A percentile compares a stretch with the other conserved stretches of the same genome.
Conservation (phyloP, 2,329 filamentous ascomycete species). For the Dactylellina haptotyla region DNA sequence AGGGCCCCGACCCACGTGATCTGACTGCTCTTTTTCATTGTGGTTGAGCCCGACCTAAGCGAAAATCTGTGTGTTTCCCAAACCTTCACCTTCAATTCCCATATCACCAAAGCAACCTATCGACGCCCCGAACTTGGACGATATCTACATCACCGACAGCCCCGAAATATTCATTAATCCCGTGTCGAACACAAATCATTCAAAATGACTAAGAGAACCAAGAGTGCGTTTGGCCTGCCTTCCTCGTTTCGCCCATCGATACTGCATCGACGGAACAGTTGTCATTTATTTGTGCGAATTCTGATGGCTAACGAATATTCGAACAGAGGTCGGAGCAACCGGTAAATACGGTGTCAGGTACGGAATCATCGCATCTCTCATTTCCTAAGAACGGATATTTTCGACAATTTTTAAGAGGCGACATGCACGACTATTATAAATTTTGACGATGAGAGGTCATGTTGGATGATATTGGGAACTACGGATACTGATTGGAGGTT, state of each 20-base stretch:
- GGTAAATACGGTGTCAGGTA: slow-evolving; percentile 98
- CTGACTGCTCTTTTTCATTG: slow-evolving; percentile 51
- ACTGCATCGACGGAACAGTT: too few species aligned
- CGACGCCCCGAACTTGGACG: slow-evolving; percentile 17
- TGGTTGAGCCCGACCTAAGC: slow-evolving; percentile 36
- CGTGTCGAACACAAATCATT: slow-evolving; percentile 60
- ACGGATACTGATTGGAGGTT: slow-evolving; percentile 36
- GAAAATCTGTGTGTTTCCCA: slow-evolving; percentile 48
- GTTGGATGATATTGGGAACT: slow-evolving; percentile 19
- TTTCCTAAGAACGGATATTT: slow-evolving; percentile 6
- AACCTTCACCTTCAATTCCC: slow-evolving; percentile 30
- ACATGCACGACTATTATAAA: too few species aligned
- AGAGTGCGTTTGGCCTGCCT: too few species aligned
- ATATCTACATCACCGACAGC: slow-evolving; percentile 55
- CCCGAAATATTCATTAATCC: slow-evolving; percentile 41
- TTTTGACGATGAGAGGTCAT: slow-evolving; percentile 21
- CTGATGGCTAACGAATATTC: slow-evolving; percentile 59
- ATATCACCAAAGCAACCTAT: slow-evolving; percentile 29
- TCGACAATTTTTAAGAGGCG: too few species aligned
- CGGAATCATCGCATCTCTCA: slow-evolving; percentile 62
- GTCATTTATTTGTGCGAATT: not conserved
- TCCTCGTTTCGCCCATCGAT: too few species aligned
- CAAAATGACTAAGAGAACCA: slow-evolving; percentile 95
- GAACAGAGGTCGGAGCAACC: slow-evolving; percentile 88
- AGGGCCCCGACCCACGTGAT: slow-evolving; percentile 47